Evolutionary conservation across 345 rosid species (phyloP).

Genomic region (Eutrema japonicum): DNA sequence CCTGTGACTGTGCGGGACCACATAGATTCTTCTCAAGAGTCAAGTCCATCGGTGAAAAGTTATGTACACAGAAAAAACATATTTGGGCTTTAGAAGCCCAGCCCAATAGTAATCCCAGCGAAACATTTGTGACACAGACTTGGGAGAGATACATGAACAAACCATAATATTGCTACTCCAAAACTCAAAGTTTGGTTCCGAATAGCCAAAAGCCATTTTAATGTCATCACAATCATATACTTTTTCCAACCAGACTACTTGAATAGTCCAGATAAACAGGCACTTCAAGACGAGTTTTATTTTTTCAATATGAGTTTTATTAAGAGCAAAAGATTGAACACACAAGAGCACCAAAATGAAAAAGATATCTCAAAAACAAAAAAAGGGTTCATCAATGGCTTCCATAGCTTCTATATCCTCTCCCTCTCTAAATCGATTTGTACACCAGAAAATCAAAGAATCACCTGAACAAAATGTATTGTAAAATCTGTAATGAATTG

Average conservation of each 20-base stretch:
- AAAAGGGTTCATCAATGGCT: slow-evolving; percentile 20
- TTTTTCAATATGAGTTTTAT: slow-evolving; percentile 24
- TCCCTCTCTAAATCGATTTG: slow-evolving; percentile 34
- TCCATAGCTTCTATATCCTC: slow-evolving; percentile 32
- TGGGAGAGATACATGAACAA: too few relatives aligned
- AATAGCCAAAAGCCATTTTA: too few relatives aligned
- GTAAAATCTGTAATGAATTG: slow-evolving; percentile 19
- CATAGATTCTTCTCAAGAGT: slow-evolving; percentile 19
- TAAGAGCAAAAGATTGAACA: slow-evolving; percentile 2
- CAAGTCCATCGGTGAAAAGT: slow-evolving; percentile 16
- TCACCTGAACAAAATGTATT: slow-evolving; percentile 35
- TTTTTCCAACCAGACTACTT: too few relatives aligned
- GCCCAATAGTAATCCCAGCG: slow-evolving; percentile 23
- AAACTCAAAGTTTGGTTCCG: too few relatives aligned
- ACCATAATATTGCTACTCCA: too few relatives aligned
- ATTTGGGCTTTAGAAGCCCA: slow-evolving; percentile 24
- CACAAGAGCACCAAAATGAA: slow-evolving; percentile 20
- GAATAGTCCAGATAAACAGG: neutral
- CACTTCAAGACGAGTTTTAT: slow-evolving; percentile 3
- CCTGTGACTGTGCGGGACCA: slow-evolving; percentile 31
- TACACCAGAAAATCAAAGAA: slow-evolving; percentile 45
- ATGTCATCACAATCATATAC: too few relatives aligned
- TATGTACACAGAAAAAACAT: neutral
- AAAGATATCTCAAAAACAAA: slow-evolving; percentile 19
- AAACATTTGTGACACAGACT: too few relatives aligned